phyloP scores from a whole-genome alignment of 148 eudicot genomes.

The Silene latifolia region DNA sequence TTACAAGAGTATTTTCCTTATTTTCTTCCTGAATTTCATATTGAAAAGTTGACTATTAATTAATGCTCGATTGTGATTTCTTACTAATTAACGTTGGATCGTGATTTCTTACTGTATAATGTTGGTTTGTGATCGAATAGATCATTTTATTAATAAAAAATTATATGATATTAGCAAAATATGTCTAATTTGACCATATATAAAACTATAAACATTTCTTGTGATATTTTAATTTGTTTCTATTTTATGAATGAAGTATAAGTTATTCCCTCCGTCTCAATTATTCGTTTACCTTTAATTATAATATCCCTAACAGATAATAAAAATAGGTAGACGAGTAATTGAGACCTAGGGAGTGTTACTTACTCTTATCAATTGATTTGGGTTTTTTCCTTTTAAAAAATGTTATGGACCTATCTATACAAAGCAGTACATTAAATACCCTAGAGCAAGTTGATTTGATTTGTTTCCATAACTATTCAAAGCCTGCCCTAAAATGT shows the following conservation, averaged over 20 bases:
- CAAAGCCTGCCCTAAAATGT: not conserved
- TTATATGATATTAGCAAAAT: too few species aligned
- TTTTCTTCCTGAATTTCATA: not conserved
- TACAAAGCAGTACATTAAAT: not conserved
- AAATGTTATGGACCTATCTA: not conserved
- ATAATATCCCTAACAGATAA: too few species aligned
- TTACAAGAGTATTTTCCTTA: not conserved
- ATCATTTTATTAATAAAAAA: too few species aligned
- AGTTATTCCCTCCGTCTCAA: too few species aligned
- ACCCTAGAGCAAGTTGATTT: not conserved
- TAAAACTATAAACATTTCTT: not conserved
- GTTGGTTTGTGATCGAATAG: not conserved
- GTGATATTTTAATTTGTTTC: not conserved
- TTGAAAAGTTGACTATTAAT: slow-evolving; percentile 6
- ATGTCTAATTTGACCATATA: too few species aligned
- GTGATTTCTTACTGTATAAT: too few species aligned
- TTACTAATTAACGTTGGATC: not conserved
- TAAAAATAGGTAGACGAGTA: too few species aligned
- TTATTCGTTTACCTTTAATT: too few species aligned
- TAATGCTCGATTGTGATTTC: not conserved
- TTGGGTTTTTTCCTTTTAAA: not conserved
- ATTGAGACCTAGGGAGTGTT: too few species aligned
- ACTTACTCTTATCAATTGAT: too few species aligned
- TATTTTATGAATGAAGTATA: too few species aligned
- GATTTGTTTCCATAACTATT: slow-evolving; percentile 2